Conservation (phyloP, 2,329 filamentous ascomycete species). For the Torrubiellomyces zombiae region DNA sequence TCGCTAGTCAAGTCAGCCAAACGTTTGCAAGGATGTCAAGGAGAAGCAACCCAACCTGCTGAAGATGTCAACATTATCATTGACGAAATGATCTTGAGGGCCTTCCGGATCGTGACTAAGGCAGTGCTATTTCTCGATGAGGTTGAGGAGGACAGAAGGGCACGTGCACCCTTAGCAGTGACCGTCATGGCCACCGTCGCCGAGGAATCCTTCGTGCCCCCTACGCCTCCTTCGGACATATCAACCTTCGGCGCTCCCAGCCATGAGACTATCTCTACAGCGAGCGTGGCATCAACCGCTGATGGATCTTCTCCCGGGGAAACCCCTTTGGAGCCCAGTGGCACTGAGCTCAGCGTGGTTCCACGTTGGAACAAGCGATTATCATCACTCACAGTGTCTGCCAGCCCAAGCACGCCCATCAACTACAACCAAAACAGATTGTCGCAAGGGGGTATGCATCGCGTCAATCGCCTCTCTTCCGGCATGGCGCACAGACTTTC, state of each 20-base stretch:
- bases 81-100: constrained; percentile 85
- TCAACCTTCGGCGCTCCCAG: constrained; percentile 27
- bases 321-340: too few species aligned
- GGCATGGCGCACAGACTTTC: constrained; percentile 60
- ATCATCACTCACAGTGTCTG: constrained; percentile 25
- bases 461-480: constrained; percentile 31
- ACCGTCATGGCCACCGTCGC: constrained; percentile 43
- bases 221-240: constrained; percentile 46
- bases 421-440: constrained; percentile 15
- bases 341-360: too few species aligned
- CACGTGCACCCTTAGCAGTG: constrained; percentile 33
- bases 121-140: constrained; percentile 81
- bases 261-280: constrained; percentile 12
- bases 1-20: constrained; percentile 81
- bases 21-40: constrained; percentile 59
- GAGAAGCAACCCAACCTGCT: constrained; percentile 24
- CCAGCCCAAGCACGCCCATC: constrained; percentile 11
- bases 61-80: constrained; percentile 59
- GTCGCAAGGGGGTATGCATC: constrained; percentile 19
- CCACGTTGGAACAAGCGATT: constrained; percentile 27
- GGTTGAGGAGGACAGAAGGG: constrained; percentile 47
- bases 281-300: constrained; percentile 15
- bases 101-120: constrained; percentile 85
- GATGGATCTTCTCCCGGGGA: too few species aligned
- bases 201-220: constrained; percentile 41